Percentiles rank a stretch among this genome's conserved stretches.
Conservation (phyloP, 495 filamentous ascomycete genomes). For the Apiosordaria backusii region DNA sequence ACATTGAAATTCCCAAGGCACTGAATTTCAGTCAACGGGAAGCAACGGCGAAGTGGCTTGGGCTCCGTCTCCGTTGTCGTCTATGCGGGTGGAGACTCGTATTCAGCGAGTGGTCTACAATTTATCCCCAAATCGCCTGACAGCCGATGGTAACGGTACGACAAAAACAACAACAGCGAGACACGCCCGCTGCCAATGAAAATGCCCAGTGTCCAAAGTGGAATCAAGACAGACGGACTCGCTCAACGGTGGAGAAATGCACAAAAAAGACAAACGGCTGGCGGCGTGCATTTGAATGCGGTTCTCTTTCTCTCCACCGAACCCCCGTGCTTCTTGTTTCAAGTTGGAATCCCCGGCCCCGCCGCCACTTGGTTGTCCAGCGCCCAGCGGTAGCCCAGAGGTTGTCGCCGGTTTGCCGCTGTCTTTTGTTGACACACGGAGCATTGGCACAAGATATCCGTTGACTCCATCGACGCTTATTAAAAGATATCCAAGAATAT, state of each 20-base stretch:
- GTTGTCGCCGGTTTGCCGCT: neutral
- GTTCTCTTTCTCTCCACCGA: slow-evolving; percentile 5
- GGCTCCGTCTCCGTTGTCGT: neutral
- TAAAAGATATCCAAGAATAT: neutral
- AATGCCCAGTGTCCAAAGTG: neutral
- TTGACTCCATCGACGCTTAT: neutral
- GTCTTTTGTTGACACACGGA: neutral
- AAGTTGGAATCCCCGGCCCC: slow-evolving; percentile 3
- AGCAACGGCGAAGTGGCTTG: neutral
- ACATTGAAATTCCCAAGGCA: neutral
- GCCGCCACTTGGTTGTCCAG: neutral
- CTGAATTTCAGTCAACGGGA: too few relatives aligned
- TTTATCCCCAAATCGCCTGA: slow-evolving; percentile 1
- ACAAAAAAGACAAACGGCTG: slow-evolving; percentile 3
- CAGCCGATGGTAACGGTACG: neutral
- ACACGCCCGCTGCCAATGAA: neutral
- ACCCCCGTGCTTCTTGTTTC: slow-evolving; percentile 15
- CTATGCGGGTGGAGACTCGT: neutral
- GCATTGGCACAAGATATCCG: too few relatives aligned
- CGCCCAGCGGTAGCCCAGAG: neutral
- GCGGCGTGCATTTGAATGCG: slow-evolving; percentile 5
- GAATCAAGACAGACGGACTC: too few relatives aligned
- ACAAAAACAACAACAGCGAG: neutral
- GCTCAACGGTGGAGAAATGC: neutral
- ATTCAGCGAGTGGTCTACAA: neutral